phyloP scores from a whole-genome alignment of 2,329 filamentous ascomycete genomes.

The Botrytis deweyae region DNA sequence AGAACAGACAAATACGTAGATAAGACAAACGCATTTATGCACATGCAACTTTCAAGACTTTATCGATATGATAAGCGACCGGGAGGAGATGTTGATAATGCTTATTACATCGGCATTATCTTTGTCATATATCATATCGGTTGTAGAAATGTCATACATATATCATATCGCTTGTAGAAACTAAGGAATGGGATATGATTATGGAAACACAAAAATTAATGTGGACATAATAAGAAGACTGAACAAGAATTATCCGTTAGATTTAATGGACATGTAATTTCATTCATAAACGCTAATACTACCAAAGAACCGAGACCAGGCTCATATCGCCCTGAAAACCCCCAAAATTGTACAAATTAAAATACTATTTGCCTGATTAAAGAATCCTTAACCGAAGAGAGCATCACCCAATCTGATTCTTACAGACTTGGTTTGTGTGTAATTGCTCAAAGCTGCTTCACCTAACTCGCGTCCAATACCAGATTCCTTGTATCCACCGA shows the following conservation, averaged over 20 bases:
- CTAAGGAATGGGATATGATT: not conserved
- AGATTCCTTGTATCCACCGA: constrained; percentile 76
- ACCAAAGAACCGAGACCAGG: constrained; percentile 3
- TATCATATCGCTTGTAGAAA: not conserved
- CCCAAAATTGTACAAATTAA: constrained; percentile 12
- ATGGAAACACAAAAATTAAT: not conserved
- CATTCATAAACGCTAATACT: constrained; percentile 13
- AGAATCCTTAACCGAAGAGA: constrained; percentile 39
- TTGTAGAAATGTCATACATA: not conserved
- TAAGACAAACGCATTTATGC: not conserved
- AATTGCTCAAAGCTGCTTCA: constrained; percentile 65
- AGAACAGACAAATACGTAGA: not conserved
- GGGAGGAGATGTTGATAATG: not conserved
- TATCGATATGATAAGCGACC: not conserved
- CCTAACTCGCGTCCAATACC: constrained; percentile 77
- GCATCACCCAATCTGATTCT: constrained; percentile 52
- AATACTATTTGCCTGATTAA: not conserved
- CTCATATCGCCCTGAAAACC: not conserved
- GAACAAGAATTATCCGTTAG: not conserved
- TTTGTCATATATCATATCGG: not conserved
- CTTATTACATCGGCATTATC: not conserved
- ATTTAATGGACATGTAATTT: not conserved
- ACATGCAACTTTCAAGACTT: not conserved
- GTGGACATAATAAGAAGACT: not conserved
- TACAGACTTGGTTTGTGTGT: constrained; percentile 68